A percentile compares a stretch with the other conserved stretches of the same genome.
phyloP scores from a whole-genome alignment of 1,284 basidiomycete species.

The Porodaedalea pini region DNA sequence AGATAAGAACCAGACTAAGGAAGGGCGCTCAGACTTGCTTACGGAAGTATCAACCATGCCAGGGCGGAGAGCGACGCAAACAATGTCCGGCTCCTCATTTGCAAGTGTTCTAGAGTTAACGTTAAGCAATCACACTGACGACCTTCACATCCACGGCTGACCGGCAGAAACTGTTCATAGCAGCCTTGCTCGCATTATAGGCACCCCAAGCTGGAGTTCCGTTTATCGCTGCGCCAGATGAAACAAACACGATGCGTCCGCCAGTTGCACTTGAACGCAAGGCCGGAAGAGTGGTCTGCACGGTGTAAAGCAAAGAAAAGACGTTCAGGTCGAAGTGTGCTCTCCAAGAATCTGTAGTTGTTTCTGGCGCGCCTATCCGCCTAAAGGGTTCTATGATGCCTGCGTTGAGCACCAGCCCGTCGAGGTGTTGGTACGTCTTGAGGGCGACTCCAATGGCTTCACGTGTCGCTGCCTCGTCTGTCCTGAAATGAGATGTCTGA shows the following conservation, averaged over 20 bases:
- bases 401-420: slow-evolving; percentile 79
- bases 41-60: slow-evolving; percentile 81
- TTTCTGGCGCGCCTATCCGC: slow-evolving; percentile 36
- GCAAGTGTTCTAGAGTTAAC: slow-evolving; percentile 62
- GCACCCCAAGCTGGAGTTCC: slow-evolving; percentile 69
- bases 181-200: slow-evolving; percentile 81
- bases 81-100: slow-evolving; percentile 74
- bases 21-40: slow-evolving; percentile 25
- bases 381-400: slow-evolving; percentile 58
- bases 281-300: slow-evolving; percentile 63
- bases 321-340: slow-evolving; percentile 78
- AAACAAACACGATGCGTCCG: slow-evolving; percentile 75
- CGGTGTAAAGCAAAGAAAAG: slow-evolving; percentile 70
- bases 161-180: slow-evolving; percentile 82
- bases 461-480: slow-evolving; percentile 55
- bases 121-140: not conserved
- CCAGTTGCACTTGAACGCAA: slow-evolving; percentile 57
- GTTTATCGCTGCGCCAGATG: slow-evolving; percentile 75
- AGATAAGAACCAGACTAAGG: slow-evolving; percentile 3
- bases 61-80: slow-evolving; percentile 74
- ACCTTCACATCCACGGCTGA: slow-evolving; percentile 26
- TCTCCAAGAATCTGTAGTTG: slow-evolving; percentile 52
- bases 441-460: slow-evolving; percentile 46
- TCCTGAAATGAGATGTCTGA: slow-evolving; percentile 23
- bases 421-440: slow-evolving; percentile 57